Conservation (phyloP, 805 yeast species). For the Saccharomycopsis vini region DNA sequence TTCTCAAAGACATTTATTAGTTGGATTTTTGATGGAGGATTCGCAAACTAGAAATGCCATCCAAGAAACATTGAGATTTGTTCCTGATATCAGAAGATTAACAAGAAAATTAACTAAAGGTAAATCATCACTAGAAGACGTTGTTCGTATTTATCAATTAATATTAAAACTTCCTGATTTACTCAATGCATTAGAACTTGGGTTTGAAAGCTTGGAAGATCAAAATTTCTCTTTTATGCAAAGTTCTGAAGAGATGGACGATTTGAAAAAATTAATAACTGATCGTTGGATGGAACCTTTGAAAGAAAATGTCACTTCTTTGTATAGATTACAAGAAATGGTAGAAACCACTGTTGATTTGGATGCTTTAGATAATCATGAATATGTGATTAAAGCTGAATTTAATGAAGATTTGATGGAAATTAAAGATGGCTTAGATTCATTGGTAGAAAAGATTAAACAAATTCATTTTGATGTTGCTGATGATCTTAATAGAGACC, state of each 20-base stretch:
- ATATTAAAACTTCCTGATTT: constrained; percentile 64
- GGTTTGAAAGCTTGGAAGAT: constrained; percentile 30
- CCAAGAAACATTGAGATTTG: constrained; percentile 55
- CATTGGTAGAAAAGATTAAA: constrained; percentile 45
- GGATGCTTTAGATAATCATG: constrained; percentile 71
- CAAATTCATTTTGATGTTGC: constrained; percentile 55
- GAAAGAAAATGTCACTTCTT: constrained; percentile 36
- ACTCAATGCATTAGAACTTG: constrained; percentile 39
- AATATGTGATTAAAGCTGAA: constrained; percentile 80
- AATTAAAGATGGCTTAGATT: constrained; percentile 50
- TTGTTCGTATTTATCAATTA: constrained; percentile 79
- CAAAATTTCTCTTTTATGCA: constrained; percentile 16
- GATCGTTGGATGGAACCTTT: constrained; percentile 54
- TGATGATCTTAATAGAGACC: constrained; percentile 69
- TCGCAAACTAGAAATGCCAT: constrained; percentile 55
- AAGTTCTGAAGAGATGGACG: constrained; percentile 20
- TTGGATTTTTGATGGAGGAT: constrained; percentile 65
- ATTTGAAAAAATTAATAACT: constrained; percentile 32
- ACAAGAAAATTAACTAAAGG: constrained; percentile 53
- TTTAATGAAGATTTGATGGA: constrained; percentile 69
- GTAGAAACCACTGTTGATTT: constrained; percentile 90
- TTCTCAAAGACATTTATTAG: constrained; percentile 59
- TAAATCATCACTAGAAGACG: constrained; percentile 72
- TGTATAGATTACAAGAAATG: constrained; percentile 67
- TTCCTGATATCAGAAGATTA: constrained; percentile 78